Base-by-base conservation (phyloP, 768 basidiomycete species). In the Pleurotus ostreatus region DNA sequence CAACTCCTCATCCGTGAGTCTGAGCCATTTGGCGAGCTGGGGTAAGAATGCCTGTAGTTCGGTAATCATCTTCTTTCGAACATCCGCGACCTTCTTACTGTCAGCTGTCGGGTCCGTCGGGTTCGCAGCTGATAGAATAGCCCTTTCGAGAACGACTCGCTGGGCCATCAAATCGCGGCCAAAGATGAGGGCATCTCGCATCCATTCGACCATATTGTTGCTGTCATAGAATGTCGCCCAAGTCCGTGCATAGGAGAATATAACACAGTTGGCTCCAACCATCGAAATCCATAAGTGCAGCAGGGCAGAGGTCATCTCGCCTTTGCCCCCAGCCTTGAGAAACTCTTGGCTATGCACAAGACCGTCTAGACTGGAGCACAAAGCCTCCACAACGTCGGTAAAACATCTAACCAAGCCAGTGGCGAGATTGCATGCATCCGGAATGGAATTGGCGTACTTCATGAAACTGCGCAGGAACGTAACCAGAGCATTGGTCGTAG, bases 131-230 rank as follows among this genome's bases (percentile, higher is more conserved):
- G 18, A 25, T 16, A 56, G 34, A 20, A 45, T 78, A 8, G 88
- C 87, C 23, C 75, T 77, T 68, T 96, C 94, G 59, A 99, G 84
- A 9, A 87, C 81, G 43, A 84, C 75, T 71, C 93, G 83, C 60
- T 93, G 86, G 2, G 84, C 87, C 46, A 97, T 71, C 76, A 97
- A 80, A 63, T 95, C 90, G 61, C 89, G 74, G 7, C 88, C 94
- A 64, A 97, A 94, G 60, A 98, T 94, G 51, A 98, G 78, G 2
- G 95, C 97, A 66, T 98, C 97, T 55, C 95, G 84, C 97, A 99
- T 98, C 97, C 97, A 99, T 30, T 85, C 81, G 12, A 89, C 80
- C 95, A 99, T 97, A 55, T 86, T 85, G 23, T 85, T 81, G 62
- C 83, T 85, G 54, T 89, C 86, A 68, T 91, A 91, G 67, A 79